Base-by-base conservation (phyloP, 768 basidiomycete genomes). In the Auriscalpium orientale region DNA sequence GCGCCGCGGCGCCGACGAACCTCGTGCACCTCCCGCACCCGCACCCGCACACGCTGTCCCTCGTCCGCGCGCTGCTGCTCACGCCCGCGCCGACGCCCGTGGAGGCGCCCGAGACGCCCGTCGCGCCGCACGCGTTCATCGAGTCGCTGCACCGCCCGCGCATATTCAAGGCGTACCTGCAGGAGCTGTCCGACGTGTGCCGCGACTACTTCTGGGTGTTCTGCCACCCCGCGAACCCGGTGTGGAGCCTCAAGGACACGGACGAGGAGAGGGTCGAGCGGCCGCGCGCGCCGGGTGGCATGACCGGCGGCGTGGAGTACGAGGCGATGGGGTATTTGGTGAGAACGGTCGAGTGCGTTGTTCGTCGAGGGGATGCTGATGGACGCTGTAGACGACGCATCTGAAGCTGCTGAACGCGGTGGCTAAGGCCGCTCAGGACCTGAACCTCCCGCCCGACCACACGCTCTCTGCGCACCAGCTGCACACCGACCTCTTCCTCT, bases 261-360 rank as follows among this genome's bases (percentile, higher is more conserved):
- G 91, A 98, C 66, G 87, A 92, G 66, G 80, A 73, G 2, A 81
- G 82, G 57, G 91, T 92, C 4, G 95, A 97, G 71, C 89, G 85
- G 65, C 93, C 93, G 13, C 79, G 89, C 55, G 95, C 97, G 12
- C 97, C 97, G 3, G 92, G 94, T 6, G 95, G 97, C 15, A 98
- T 98, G 85, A 98, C 97, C 0, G 97, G 95, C 7, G 97, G 97
- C 6, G 97, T 99, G 12, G 97, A 99, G 66, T 95, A 87, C 66
- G 97, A 99, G 72, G 95, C 95, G 4, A 95, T 98, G 85, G 80
- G 81, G 15, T 98, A 98, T 70, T 83, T 95, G 65, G 95, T 98
- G 64, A 61, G 90, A 74, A 45, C 38, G 34, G 16, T 50, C 36
- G n/a, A 48, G 8, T n/a, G 28, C 8, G 15, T n/a, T 38, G 21